phyloP scores from a whole-genome alignment of 257 asterid species.

The Oldenlandia corymbosa region DNA sequence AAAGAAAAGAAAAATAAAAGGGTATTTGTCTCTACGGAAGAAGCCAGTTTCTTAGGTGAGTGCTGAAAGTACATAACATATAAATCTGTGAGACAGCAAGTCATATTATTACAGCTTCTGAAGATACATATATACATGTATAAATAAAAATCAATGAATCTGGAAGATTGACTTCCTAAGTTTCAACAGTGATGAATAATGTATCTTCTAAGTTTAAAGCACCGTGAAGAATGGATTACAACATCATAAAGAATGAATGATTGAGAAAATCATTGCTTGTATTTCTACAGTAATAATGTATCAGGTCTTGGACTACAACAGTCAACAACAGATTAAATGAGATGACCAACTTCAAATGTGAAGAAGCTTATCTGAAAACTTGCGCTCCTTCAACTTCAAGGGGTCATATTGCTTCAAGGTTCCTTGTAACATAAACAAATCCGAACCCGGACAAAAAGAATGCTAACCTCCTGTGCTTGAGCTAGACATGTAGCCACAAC shows the following conservation, averaged over 20 bases:
- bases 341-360: not conserved
- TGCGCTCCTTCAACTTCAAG: not conserved
- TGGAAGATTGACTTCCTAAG: not conserved
- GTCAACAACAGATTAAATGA: not conserved
- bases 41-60: too few species aligned
- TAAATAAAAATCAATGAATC: too few species aligned
- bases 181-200: not conserved
- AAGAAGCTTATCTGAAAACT: not conserved
- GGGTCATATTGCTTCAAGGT: not conserved
- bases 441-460: not conserved
- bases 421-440: not conserved
- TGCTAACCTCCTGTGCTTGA: constrained; percentile 8
- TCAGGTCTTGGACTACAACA: not conserved
- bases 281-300: not conserved
- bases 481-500: too few species aligned
- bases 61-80: too few species aligned
- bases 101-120: not conserved
- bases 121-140: not conserved
- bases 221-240: too few species aligned
- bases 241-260: not conserved
- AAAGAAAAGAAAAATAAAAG: too few species aligned
- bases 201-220: not conserved
- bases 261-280: not conserved
- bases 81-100: too few species aligned
- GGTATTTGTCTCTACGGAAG: too few species aligned